Evolutionary conservation across 495 filamentous ascomycete genomes (phyloP), one percentile per base, ranked within the genome.

Genomic region (Lasiosphaeris hirsuta): DNA sequence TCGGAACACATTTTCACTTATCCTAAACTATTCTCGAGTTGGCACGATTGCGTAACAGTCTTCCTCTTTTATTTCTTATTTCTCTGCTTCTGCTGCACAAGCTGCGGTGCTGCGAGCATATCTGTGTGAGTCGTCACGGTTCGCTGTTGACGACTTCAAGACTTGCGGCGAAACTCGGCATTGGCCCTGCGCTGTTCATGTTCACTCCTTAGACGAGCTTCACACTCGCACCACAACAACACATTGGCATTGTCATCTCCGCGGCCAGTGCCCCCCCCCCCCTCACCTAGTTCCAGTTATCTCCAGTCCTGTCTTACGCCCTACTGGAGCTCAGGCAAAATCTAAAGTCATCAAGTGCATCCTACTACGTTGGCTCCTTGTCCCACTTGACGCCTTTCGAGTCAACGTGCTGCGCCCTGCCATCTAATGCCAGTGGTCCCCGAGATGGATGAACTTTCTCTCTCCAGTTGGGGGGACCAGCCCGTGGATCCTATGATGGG

Each of bases 401-500:
- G 34, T 15, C 35, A 47, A 10, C 35, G 15, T 39, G 14, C 10
- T 41, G 23, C 58, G 63, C 60, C 59, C 57, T 62, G 15, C 47
- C 30, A 44, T 49, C 41, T 14, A 30, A 68, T 64, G 54, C 56
- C 57, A 17, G 59, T 63, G 33, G 65, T 66, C 7, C 47, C 61
- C 47, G 63, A 76, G 46, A 63, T 73, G 66, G 72, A 72, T 35
- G 67, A 77, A 46, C 76, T 75, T 60, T 69, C 79, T 65, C 75
- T 79, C 62, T 80, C 23, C 23, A 30, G 23, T 30, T 30, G 23
- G 23, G 5, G 77, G 77, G 75, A 77, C 55, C 51, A 69, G 23
- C 23, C 23, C 7, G 68, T 70, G 54, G 71, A 54, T 44, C 65
- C 64, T 30, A 62, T 68, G 50, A 64, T 44, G 56, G 54, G 54